These are phyloP conservation scores for Rhizophagus prolifer DNA, from an alignment of 192 early-diverging fungal genomes.

Conservation along the genomic window DNA sequence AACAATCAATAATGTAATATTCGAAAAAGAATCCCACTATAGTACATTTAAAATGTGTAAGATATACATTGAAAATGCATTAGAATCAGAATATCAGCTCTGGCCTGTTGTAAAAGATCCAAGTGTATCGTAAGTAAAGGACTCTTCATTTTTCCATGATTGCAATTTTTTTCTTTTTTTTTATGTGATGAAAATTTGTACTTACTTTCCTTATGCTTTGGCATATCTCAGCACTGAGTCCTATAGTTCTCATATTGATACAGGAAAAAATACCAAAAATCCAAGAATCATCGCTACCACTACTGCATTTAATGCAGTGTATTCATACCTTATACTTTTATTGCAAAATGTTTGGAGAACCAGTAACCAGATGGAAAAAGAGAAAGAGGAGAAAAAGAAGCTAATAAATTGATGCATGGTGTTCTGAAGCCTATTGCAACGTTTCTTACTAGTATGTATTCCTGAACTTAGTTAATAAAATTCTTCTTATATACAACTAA, in stretches of 20 bases:
- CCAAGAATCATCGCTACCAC: background rate
- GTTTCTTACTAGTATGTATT: conserved; percentile 19
- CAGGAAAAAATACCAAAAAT: background rate
- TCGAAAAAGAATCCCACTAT: background rate
- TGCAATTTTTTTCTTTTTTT: no score
- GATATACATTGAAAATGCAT: background rate
- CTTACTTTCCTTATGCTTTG: background rate
- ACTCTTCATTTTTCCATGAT: background rate
- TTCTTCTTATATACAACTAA: no score
- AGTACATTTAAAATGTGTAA: background rate
- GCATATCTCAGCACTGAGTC: no score
- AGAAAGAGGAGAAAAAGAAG: background rate
- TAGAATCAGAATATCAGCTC: background rate
- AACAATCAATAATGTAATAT: no score
- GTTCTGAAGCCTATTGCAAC: conserved; percentile 26
- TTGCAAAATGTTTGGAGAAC: conserved; percentile 14
- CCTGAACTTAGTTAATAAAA: background rate
- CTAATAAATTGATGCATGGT: conserved; percentile 26
- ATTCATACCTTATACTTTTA: conserved; percentile 24
- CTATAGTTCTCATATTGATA: no score
- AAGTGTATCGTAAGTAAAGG: background rate
- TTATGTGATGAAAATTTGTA: background rate
- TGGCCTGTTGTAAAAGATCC: conserved; percentile 18
- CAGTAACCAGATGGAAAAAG: background rate
- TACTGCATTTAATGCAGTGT: conserved; percentile 11